Evolutionary conservation across 768 basidiomycete species (phyloP).

Genomic region (Dictyophora rubrovolvata): DNA sequence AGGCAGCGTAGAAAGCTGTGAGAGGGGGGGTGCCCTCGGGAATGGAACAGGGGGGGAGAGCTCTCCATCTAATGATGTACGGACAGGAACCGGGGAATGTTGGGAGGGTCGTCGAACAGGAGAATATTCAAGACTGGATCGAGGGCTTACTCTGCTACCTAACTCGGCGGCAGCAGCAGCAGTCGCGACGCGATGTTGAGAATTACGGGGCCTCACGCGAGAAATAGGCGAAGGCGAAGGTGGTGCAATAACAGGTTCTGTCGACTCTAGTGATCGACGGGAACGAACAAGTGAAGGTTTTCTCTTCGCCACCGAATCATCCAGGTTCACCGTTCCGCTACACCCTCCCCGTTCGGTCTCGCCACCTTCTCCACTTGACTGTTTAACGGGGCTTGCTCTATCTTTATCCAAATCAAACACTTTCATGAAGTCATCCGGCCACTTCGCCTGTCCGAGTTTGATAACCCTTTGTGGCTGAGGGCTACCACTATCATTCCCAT

Average conservation of each 20-base stretch:
- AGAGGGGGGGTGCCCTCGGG: conserved; percentile 43
- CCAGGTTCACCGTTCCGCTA: not conserved
- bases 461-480: conserved; percentile 22
- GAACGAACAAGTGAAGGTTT: not conserved
- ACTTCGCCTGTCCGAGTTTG: conserved; percentile 67
- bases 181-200: not conserved
- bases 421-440: conserved; percentile 74
- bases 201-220: not conserved
- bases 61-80: conserved; percentile 21
- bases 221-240: not conserved
- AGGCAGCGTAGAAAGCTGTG: conserved; percentile 18
- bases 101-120: conserved; percentile 16
- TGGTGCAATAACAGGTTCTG: not conserved
- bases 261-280: not conserved
- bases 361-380: not conserved
- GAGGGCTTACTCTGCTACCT: not conserved
- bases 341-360: conserved; percentile 4
- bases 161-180: not conserved
- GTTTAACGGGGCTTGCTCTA: conserved; percentile 7
- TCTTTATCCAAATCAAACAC: conserved; percentile 30
- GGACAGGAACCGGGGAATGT: conserved; percentile 15
- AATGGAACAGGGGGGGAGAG: conserved; percentile 38
- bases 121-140: not conserved
- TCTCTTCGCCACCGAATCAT: not conserved
- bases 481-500: conserved; percentile 18